Evolutionary conservation across 2,329 filamentous ascomycete genomes (phyloP), one percentile per base, ranked within the genome.

Genomic region (Periconia sp.): DNA sequence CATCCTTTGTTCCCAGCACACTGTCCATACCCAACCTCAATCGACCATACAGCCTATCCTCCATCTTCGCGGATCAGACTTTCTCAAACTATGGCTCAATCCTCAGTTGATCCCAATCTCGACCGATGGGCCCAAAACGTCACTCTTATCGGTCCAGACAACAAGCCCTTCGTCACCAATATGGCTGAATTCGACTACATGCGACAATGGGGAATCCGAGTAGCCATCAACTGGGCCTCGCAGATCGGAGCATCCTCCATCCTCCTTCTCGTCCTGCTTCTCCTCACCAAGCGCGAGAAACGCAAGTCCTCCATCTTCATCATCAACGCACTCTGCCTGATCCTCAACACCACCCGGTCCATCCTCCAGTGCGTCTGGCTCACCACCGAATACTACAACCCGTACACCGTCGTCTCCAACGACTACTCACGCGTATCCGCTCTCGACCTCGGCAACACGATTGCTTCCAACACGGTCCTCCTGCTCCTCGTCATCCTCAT

Each of bases 211-310:
- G 77, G 77, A 54, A 70, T 78, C 53, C 74, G 74, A 9, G 66
- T 79, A 35, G 78, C 73, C 67, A 85, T 90, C 77, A 87, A 86
- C 73, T 90, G 87, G 68, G 86, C 83, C 49, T 75, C 82, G 17
- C 89, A 93, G 69, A 79, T 92, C 48, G 90, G 90, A 30, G 84
- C 88, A 20, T 84, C 83, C 45, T 59, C 87, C 53, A 74, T 88
- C 55, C 82, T 91, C 64, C 76, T 92, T 17, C 61, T 88, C 42
- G 78, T 89, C 30, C 76, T 92, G 2, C 74, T 91, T 11, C 74
- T 87, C 53, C 80, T 92, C 70, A 92, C 89, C 0, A 83, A 84
- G 18, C 70, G 77, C 0, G 78, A 84, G 59, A 91, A 90, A 69
- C 82, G 89, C 55, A 76, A 76, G 49, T 86, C 87, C 1, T 67